Evolutionary conservation across 2,329 filamentous ascomycete species (phyloP).

Genomic region (Clonostachys sp.): DNA sequence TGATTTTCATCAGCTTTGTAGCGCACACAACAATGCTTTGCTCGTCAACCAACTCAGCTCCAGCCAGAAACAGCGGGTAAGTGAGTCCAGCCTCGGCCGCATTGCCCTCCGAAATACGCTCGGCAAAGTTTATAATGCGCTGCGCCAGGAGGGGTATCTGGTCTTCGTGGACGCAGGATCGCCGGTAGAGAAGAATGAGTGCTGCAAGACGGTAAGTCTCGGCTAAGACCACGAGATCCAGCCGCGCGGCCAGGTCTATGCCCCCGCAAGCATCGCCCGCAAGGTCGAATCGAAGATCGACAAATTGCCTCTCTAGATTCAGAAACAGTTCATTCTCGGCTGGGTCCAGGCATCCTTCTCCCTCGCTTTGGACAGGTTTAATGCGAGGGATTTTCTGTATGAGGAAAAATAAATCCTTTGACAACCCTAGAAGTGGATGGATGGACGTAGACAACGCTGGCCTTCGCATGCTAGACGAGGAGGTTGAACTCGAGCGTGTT

Average conservation of each 20-base stretch:
- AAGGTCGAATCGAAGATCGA: not conserved
- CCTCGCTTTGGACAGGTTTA: not conserved
- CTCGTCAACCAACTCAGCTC: not conserved
- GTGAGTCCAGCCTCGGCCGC: not conserved
- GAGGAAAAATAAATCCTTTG: not conserved
- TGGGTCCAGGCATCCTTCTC: not conserved
- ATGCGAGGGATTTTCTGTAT: not conserved
- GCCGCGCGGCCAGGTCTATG: not conserved
- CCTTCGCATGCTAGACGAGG: not conserved
- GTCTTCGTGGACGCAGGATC: not conserved
- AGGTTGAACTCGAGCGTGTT: not conserved
- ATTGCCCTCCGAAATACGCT: slow-evolving; percentile 1
- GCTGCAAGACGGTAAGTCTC: slow-evolving; percentile 3
- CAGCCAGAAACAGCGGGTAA: not conserved
- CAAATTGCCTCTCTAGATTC: not conserved
- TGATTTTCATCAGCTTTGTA: not conserved
- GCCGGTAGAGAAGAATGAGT: slow-evolving; percentile 6
- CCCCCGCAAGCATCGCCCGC: not conserved
- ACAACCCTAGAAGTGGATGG: not conserved
- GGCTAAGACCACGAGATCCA: slow-evolving; percentile 1
- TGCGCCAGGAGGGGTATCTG: not conserved
- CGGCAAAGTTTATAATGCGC: not conserved
- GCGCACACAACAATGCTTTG: not conserved
- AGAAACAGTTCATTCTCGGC: not conserved
- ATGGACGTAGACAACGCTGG: not conserved